Conservation (phyloP, 352 stramenopile genomes). For the Globisporangium nunn region DNA sequence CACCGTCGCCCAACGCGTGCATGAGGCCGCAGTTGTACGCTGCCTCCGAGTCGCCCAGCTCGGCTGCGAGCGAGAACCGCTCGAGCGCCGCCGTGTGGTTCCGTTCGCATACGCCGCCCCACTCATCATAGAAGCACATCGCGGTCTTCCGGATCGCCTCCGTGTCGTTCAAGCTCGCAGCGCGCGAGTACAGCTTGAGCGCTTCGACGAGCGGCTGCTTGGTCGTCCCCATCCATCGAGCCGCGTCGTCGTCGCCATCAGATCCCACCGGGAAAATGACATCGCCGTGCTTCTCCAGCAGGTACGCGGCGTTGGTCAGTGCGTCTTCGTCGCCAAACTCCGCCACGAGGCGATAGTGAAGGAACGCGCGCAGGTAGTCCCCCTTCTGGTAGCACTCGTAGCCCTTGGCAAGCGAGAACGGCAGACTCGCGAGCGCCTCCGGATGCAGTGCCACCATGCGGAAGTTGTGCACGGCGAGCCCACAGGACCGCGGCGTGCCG, state of each 20-base stretch:
- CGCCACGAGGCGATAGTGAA: constrained; percentile 58
- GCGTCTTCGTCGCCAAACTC: constrained; percentile 63
- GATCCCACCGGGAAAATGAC: constrained; percentile 22
- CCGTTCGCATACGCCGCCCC: constrained; percentile 38
- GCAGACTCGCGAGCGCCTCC: constrained; percentile 33
- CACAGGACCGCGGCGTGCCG: constrained; percentile 42
- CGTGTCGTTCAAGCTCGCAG: constrained; percentile 55
- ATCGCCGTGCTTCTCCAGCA: constrained; percentile 53
- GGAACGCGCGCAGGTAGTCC: constrained; percentile 56
- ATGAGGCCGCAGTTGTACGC: constrained; percentile 61
- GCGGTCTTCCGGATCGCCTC: constrained; percentile 67
- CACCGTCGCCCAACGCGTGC: constrained; percentile 39
- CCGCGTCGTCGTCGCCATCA: constrained; percentile 9
- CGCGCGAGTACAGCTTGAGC: constrained; percentile 44
- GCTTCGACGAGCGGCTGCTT: constrained; percentile 37
- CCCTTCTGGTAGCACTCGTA: constrained; percentile 57
- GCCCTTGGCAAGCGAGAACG: constrained; percentile 61
- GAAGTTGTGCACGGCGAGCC: constrained; percentile 42
- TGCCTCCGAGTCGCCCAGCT: constrained; percentile 53
- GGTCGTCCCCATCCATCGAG: constrained; percentile 18
- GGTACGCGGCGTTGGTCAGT: constrained; percentile 60
- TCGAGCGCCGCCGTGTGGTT: constrained; percentile 50
- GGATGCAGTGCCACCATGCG: constrained; percentile 54
- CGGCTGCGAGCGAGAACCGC: constrained; percentile 39
- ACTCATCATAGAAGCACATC: constrained; percentile 54